Evolutionary conservation across 2,329 filamentous ascomycete species (phyloP), one percentile per base, ranked within the genome.

Genomic region (Lachnellula subtilissima): DNA sequence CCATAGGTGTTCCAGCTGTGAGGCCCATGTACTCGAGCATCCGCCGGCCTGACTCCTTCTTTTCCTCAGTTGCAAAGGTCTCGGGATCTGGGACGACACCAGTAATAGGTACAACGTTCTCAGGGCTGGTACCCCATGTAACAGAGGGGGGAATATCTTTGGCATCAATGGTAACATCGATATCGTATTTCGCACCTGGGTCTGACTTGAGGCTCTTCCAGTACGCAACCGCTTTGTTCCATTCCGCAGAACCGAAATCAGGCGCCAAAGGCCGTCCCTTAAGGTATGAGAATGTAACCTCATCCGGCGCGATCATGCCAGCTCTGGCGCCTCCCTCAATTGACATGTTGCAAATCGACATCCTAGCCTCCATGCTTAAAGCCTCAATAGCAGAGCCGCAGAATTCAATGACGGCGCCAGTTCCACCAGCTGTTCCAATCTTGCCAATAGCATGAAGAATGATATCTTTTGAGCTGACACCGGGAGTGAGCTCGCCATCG

Each of bases 291-390:
- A 96, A 96, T 28, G 94, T 97, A 56, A 79, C 88, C 70, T 97
- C 87, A 69, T 99, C 94, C 5, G 94, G 94, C 9, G 94, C 94
- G 57, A 99, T 87, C 91, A 99, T 96, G 64, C 94, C 94, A 58
- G 93, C 93, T 75, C 94, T 84, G 48, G 94, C 94, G 74, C 94
- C 94, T 65, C 82, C 94, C 78, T 99, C 94, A 65, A 97, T 97
- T 14, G 92, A 91, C 94, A 97, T 97, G 78, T 99, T 99, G 79
- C 94, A 97, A 72, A 99, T 96, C 61, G 92, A 97, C 94, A 99
- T 97, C 65, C 94, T 86, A 45, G 93, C 94, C 75, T 97, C 94
- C 84, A 99, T 96, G 74, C 90, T 96, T 66, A 97, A 79, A 59
- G 75, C 77, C 65, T 91, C 86, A 71, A 99, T 97, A 59, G 94